Conservation (phyloP, 2,329 filamentous ascomycete genomes). For the Colletotrichum tanaceti region DNA sequence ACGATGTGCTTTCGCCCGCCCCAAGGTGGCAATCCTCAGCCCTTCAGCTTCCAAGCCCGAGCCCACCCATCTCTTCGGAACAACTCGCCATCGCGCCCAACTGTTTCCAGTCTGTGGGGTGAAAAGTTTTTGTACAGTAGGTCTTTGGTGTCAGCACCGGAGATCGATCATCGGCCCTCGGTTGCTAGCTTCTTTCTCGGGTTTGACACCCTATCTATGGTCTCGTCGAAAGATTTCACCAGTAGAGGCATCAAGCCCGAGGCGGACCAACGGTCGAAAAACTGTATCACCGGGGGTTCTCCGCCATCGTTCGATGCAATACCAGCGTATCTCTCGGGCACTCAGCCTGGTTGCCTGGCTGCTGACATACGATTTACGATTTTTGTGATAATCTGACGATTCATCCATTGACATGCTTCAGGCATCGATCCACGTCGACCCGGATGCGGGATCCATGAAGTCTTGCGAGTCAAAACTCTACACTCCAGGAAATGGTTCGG, state of each 20-base stretch:
- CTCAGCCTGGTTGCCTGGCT: not conserved
- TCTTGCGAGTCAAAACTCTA: not conserved
- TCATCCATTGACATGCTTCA: not conserved
- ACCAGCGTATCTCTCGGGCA: conserved; percentile 20
- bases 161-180: not conserved
- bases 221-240: not conserved
- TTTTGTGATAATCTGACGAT: conserved; percentile 10
- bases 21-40: not conserved
- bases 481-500: no score
- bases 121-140: not conserved
- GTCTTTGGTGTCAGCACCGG: not conserved
- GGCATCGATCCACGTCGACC: not conserved
- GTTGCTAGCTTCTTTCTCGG: not conserved
- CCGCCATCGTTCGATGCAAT: conserved; percentile 4
- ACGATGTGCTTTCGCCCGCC: not conserved
- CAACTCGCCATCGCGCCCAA: not conserved
- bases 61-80: not conserved
- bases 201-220: not conserved
- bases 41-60: not conserved
- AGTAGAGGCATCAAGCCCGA: not conserved
- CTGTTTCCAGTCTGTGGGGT: not conserved
- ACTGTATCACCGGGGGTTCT: not conserved
- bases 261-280: not conserved
- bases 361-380: not conserved
- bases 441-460: not conserved